phyloP scores from a whole-genome alignment of 495 filamentous ascomycete genomes.

The Patellaria atrata region DNA sequence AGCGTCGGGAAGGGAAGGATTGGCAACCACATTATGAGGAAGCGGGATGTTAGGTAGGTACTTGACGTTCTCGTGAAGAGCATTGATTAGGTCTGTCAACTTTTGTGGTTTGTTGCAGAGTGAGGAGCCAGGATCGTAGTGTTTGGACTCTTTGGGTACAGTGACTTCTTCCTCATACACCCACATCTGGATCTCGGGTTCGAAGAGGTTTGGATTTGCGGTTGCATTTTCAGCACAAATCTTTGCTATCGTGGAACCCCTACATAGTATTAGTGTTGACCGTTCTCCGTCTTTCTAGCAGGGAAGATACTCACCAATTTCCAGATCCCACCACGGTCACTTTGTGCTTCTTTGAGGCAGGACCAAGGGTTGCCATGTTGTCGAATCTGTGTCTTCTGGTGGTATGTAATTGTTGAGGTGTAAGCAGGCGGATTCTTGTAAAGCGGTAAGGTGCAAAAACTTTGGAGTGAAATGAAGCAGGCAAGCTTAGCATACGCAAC shows the following conservation, averaged over 20 bases:
- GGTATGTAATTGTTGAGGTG: no score
- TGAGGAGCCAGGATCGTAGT: slow-evolving; percentile 35
- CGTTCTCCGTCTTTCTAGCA: neutral
- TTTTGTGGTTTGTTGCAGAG: slow-evolving; percentile 55
- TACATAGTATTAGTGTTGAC: slow-evolving; percentile 21
- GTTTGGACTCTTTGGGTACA: slow-evolving; percentile 40
- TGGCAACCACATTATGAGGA: slow-evolving; percentile 78
- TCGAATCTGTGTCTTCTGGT: neutral
- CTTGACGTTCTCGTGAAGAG: slow-evolving; percentile 88
- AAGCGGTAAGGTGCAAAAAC: no score
- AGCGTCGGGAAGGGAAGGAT: slow-evolving; percentile 69
- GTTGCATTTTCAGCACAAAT: slow-evolving; percentile 86
- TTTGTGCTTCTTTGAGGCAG: slow-evolving; percentile 59
- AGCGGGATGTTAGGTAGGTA: slow-evolving; percentile 79
- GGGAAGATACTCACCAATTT: slow-evolving; percentile 59
- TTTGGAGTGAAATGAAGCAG: no score
- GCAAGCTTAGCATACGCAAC: no score
- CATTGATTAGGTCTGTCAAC: slow-evolving; percentile 83
- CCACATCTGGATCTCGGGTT: slow-evolving; percentile 91
- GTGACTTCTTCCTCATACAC: slow-evolving; percentile 80
- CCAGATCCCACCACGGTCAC: slow-evolving; percentile 89
- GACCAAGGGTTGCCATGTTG: slow-evolving; percentile 26
- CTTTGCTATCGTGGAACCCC: slow-evolving; percentile 94
- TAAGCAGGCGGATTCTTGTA: no score
- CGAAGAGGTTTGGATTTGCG: slow-evolving; percentile 63